Evolutionary conservation across 768 basidiomycete species (phyloP).

Genomic region (Boletus rubroflammeus): DNA sequence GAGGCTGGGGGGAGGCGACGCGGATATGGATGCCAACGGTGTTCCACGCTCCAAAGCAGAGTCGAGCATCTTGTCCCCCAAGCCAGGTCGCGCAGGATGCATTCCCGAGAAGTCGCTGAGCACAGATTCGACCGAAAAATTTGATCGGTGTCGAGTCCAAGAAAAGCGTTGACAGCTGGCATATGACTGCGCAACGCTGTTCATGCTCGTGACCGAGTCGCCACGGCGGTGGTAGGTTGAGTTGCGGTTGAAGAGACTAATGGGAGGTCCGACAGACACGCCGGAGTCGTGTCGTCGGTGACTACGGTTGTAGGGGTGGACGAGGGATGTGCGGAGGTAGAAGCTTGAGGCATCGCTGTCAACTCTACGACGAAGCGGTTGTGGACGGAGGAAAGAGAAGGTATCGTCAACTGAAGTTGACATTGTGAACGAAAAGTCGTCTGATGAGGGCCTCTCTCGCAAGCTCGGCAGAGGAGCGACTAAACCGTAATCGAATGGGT

Average conservation of each 20-base stretch:
- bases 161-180: constrained; percentile 53
- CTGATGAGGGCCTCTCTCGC: constrained; percentile 52
- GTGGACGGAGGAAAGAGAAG: constrained; percentile 54
- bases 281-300: constrained; percentile 65
- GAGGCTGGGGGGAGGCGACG: constrained; percentile 54
- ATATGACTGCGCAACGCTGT: constrained; percentile 56
- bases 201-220: constrained; percentile 57
- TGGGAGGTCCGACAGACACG: constrained; percentile 58
- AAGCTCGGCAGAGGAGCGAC: constrained; percentile 40
- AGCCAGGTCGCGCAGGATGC: constrained; percentile 62
- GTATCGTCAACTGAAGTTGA: constrained; percentile 62
- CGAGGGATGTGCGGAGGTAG: constrained; percentile 47
- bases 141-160: constrained; percentile 56
- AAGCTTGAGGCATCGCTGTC: constrained; percentile 79
- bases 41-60: constrained; percentile 48
- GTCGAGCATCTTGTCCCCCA: constrained; percentile 89
- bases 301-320: constrained; percentile 40
- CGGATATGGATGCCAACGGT: constrained; percentile 60
- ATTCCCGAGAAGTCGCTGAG: constrained; percentile 59
- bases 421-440: constrained; percentile 56
- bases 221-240: constrained; percentile 49
- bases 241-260: constrained; percentile 71
- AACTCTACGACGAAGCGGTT: constrained; percentile 47
- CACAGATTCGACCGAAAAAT: constrained; percentile 61
- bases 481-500: constrained; percentile 71